Percentiles rank a stretch among this genome's conserved stretches.
Evolutionary conservation across 805 yeast species (phyloP).

Genomic region (Saturnispora halmiae): DNA sequence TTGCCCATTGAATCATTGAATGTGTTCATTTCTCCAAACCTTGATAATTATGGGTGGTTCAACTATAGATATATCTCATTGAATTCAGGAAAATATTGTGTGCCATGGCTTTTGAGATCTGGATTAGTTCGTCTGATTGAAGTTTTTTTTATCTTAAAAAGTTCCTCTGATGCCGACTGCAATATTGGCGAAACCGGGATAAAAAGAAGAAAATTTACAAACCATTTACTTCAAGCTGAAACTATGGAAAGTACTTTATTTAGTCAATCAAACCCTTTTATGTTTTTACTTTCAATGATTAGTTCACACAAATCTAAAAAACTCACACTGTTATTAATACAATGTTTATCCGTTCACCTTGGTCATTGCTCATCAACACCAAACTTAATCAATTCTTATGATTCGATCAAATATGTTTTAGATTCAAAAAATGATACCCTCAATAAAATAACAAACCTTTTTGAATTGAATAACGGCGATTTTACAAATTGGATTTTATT

Average conservation of each 20-base stretch:
- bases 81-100: constrained; percentile 8
- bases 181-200: constrained; percentile 1
- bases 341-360: constrained; percentile 25
- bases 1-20: constrained; percentile 12
- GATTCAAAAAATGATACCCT: constrained; percentile 7
- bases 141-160: constrained; percentile 27
- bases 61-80: constrained; percentile 13
- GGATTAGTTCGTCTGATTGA: constrained; percentile 30
- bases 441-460: constrained; percentile 13
- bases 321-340: constrained; percentile 19
- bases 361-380: constrained; percentile 10
- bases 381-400: background rate
- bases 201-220: constrained; percentile 4
- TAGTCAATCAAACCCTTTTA: constrained; percentile 8
- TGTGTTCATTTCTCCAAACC: constrained; percentile 14
- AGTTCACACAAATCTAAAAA: constrained; percentile 13
- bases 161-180: background rate
- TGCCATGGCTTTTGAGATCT: constrained; percentile 34
- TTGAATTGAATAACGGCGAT: constrained; percentile 16
- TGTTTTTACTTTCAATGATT: constrained; percentile 21
- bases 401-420: background rate
- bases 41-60: constrained; percentile 19
- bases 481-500: constrained; percentile 14
- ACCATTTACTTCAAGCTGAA: background rate
- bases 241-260: background rate